Base-by-base conservation (phyloP, 352 stramenopile species). In the Phytophthora idaei region DNA sequence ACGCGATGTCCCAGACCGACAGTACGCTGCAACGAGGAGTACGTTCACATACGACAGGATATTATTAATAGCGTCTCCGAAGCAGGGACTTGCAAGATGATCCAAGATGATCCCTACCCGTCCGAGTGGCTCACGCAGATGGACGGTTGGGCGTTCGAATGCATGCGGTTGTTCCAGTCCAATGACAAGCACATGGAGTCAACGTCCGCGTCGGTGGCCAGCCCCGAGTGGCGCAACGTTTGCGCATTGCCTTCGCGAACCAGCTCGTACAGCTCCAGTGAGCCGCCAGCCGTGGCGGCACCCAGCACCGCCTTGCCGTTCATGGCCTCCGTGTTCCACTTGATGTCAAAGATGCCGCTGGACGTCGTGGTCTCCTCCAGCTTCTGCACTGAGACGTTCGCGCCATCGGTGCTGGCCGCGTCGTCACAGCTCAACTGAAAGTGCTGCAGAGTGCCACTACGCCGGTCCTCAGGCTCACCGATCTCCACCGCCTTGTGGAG, bases 261-360 rank as follows among this genome's bases (percentile, higher is more conserved):
- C 50, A 93, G 55, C 32, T 81, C 68, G 48, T 88, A 89, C 15
- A 95, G 65, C 66, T 95, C 83, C 15, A 95, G 56, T 6, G 71
- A 83, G 28, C 84, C 87, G 9, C 60, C 80, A 7, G 87, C 80
- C 5, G 84, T 95, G 29, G 85, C 84, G 12, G 82, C 70, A 2
- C 74, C 85, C 15, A 95, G 59, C 52, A 94, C 34, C 25, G 78
- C 82, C 32, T 83, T 85, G 44, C 71, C 74, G 9, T 81, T 68
- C 37, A 92, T 71, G 3, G 42, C 54, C 48, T 89, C 70, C 8
- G 77, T 61, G 7, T 80, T 85, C 87, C 87, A 95, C 59, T 95
- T 95, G 65, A 92, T 89, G 51, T 95, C 87, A 28, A 95, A 93
- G 28, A 95, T 73, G 28, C 87, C 87, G 52, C 81, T 92, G n/a